Evolutionary conservation across 306 rosid species (phyloP).

Genomic region (Mimosa pudica): DNA sequence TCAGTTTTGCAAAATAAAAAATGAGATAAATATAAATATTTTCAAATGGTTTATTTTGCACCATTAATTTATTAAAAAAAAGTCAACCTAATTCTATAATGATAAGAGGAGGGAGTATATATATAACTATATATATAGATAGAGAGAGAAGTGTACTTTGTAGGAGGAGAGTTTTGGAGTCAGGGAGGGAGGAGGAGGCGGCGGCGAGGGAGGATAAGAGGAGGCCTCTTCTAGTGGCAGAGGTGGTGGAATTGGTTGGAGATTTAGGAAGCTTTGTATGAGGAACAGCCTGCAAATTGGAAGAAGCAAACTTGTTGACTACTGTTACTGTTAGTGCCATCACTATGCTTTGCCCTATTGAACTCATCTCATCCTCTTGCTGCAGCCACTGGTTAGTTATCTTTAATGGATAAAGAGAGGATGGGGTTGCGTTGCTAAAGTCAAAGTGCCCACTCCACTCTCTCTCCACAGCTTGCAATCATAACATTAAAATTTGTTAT

Average conservation of each 20-base stretch:
- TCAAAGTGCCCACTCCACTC: not conserved
- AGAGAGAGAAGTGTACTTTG: slow-evolving; percentile 47
- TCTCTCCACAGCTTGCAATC: no score
- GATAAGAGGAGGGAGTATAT: no score
- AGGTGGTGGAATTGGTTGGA: not conserved
- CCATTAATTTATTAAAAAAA: no score
- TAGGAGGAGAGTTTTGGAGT: slow-evolving; percentile 70
- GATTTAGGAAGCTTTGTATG: not conserved
- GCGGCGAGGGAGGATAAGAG: slow-evolving; percentile 56
- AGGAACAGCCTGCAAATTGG: slow-evolving; percentile 72
- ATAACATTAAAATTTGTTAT: no score
- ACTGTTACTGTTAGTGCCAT: slow-evolving; percentile 84
- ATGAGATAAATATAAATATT: no score
- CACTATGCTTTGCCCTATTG: slow-evolving; percentile 68
- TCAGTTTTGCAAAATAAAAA: no score
- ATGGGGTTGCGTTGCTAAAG: slow-evolving; percentile 28
- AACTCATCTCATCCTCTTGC: slow-evolving; percentile 55
- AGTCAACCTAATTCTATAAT: no score
- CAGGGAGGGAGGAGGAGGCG: slow-evolving; percentile 57
- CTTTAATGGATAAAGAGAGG: slow-evolving; percentile 34
- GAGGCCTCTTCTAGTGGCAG: slow-evolving; percentile 49
- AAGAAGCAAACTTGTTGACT: slow-evolving; percentile 75
- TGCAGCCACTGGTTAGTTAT: slow-evolving; percentile 49
- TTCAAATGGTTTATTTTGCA: no score
- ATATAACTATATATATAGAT: not conserved